A percentile compares a stretch with the other conserved stretches of the same genome.
Conservation (phyloP, 305 asterid species). For the Fraxinus platypoda region DNA sequence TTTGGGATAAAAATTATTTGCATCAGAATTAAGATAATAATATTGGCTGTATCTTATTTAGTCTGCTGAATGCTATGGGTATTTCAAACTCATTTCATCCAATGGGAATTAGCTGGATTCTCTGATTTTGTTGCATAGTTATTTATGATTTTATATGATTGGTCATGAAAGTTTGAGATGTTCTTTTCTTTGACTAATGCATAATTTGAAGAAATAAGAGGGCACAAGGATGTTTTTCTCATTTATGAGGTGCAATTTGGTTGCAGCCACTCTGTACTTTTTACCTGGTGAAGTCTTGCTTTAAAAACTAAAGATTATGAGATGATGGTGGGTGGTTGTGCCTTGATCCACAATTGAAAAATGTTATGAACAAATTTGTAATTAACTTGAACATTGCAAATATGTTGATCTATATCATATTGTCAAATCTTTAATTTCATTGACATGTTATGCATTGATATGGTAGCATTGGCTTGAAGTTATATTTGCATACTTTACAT, state of each 20-base stretch:
- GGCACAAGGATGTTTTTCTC: background rate
- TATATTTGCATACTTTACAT: background rate
- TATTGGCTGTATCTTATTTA: slow-evolving; percentile 9
- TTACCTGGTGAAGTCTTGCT: slow-evolving; percentile 4
- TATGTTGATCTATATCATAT: background rate
- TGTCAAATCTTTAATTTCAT: background rate
- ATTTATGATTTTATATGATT: background rate
- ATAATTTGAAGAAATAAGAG: background rate
- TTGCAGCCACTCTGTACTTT: background rate
- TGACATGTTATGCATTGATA: background rate
- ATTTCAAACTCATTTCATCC: slow-evolving; percentile 1
- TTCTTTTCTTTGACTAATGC: slow-evolving; percentile 2
- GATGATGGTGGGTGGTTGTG: background rate
- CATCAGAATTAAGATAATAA: background rate
- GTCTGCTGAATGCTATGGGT: background rate
- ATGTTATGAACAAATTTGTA: background rate
- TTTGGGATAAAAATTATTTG: background rate
- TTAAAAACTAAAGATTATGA: background rate
- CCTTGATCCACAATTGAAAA: background rate
- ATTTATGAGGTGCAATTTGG: background rate
- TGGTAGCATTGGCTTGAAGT: background rate
- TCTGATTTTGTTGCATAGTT: slow-evolving; percentile 9
- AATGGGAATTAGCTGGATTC: slow-evolving; percentile 4
- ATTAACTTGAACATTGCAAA: background rate
- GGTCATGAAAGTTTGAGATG: background rate